Percentiles rank a stretch among this genome's conserved stretches.
phyloP scores from a whole-genome alignment of 1,139 yeast species.

The Hansenula sp. region DNA sequence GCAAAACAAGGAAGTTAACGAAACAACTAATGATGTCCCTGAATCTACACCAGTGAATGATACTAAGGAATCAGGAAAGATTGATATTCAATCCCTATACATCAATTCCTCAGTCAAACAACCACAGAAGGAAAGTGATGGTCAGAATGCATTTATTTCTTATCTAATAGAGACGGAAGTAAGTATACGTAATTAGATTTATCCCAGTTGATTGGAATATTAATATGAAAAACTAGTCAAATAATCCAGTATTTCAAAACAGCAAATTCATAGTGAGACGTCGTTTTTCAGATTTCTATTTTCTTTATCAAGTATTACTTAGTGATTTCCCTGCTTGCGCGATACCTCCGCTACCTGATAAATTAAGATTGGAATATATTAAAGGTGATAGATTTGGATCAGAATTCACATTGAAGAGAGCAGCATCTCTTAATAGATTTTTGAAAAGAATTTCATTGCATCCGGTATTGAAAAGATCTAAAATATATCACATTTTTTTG shows the following conservation, averaged over 20 bases:
- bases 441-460: slow-evolving; percentile 70
- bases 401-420: slow-evolving; percentile 78
- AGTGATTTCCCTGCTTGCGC: slow-evolving; percentile 82
- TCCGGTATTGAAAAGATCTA: slow-evolving; percentile 64
- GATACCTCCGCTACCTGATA: slow-evolving; percentile 93
- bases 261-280: slow-evolving; percentile 58
- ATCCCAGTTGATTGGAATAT: neutral
- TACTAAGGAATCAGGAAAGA: neutral
- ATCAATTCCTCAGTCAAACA: slow-evolving; percentile 16
- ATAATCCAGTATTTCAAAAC: slow-evolving; percentile 39
- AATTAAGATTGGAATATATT: slow-evolving; percentile 82
- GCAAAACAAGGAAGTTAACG: slow-evolving; percentile 8
- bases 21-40: slow-evolving; percentile 11
- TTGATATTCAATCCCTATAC: slow-evolving; percentile 9
- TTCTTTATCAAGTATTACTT: slow-evolving; percentile 65
- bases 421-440: slow-evolving; percentile 79
- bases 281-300: slow-evolving; percentile 78
- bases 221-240: slow-evolving; percentile 21
- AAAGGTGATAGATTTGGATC: slow-evolving; percentile 89
- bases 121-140: slow-evolving; percentile 79
- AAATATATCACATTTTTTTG: slow-evolving; percentile 69
- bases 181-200: neutral
- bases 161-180: slow-evolving; percentile 64
- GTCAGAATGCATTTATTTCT: slow-evolving; percentile 77
- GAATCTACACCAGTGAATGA: neutral